Percentiles rank a stretch among this genome's conserved stretches.
Evolutionary conservation across 805 yeast genomes (phyloP).

Genomic region (Suhomyces sp.): DNA sequence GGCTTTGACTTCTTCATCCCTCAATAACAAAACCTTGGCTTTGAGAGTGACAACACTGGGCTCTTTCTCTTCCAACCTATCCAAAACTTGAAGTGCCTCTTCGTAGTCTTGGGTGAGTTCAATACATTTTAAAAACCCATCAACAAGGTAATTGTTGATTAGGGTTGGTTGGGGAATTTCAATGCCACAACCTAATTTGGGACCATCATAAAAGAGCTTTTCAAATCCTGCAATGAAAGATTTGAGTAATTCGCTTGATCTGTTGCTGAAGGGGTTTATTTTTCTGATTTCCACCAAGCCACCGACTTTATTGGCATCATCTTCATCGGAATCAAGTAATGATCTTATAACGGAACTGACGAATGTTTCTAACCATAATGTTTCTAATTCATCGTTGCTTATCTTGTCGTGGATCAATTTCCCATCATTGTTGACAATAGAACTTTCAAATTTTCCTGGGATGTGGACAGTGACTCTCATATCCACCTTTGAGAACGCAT

Average conservation of each 20-base stretch:
- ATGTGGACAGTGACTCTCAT: slow-evolving; percentile 70
- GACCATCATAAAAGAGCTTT: slow-evolving; percentile 62
- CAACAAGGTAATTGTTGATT: slow-evolving; percentile 68
- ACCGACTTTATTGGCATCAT: slow-evolving; percentile 51
- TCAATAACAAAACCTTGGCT: slow-evolving; percentile 51
- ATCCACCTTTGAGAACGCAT: slow-evolving; percentile 61
- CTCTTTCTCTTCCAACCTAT: slow-evolving; percentile 50
- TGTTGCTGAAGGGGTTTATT: slow-evolving; percentile 66
- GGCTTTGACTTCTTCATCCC: slow-evolving; percentile 61
- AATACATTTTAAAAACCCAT: slow-evolving; percentile 65
- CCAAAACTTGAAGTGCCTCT: slow-evolving; percentile 58
- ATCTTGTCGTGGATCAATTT: slow-evolving; percentile 50
- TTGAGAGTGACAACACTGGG: slow-evolving; percentile 58
- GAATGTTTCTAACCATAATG: slow-evolving; percentile 51
- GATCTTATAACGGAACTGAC: slow-evolving; percentile 74
- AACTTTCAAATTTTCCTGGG: slow-evolving; percentile 70
- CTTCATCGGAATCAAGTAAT: slow-evolving; percentile 64
- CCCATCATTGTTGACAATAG: slow-evolving; percentile 51
- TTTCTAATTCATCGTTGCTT: slow-evolving; percentile 55
- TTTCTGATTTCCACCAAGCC: slow-evolving; percentile 81
- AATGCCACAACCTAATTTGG: slow-evolving; percentile 61
- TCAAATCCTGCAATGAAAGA: slow-evolving; percentile 66
- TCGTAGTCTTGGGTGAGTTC: slow-evolving; percentile 65
- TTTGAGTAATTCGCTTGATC: slow-evolving; percentile 40
- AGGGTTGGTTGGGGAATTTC: slow-evolving; percentile 68